Conservation (phyloP, 768 basidiomycete species). For the Pseudohyphozyma bogoriensis region DNA sequence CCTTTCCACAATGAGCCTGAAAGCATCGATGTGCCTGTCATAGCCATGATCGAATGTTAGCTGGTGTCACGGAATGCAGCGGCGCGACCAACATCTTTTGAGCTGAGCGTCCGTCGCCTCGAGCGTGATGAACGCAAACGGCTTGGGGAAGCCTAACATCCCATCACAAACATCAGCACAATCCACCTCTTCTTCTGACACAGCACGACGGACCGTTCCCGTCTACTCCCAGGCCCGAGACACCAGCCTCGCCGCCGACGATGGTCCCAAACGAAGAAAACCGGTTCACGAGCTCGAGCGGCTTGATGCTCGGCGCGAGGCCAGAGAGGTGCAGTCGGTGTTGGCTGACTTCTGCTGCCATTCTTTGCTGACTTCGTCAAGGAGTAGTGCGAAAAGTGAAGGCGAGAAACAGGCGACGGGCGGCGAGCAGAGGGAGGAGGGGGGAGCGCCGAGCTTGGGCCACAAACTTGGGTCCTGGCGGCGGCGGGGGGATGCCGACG, state of each 20-base stretch:
- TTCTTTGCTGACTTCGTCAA: no score
- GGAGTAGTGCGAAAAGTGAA: no score
- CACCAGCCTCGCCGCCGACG: slow-evolving; percentile 1
- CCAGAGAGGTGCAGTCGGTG: slow-evolving; percentile 23
- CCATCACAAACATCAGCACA: neutral
- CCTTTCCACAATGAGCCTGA: slow-evolving; percentile 28
- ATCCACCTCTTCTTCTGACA: neutral
- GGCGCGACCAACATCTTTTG: slow-evolving; percentile 5
- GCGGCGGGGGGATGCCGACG: no score
- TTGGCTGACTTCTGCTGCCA: neutral
- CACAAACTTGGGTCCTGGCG: no score
- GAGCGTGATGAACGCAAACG: slow-evolving; percentile 24
- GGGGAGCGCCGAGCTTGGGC: no score
- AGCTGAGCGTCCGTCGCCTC: slow-evolving; percentile 18
- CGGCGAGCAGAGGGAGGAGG: no score
- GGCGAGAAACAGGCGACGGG: no score
- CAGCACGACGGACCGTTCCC: neutral
- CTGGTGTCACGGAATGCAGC: no score
- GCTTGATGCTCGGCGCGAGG: slow-evolving; percentile 11
- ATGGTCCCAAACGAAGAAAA: slow-evolving; percentile 23
- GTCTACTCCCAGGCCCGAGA: slow-evolving; percentile 9
- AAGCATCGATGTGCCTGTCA: slow-evolving; percentile 27
- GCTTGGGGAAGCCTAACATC: slow-evolving; percentile 10
- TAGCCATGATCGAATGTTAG: no score
- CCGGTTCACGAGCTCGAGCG: slow-evolving; percentile 19